phyloP scores from a whole-genome alignment of 352 stramenopile genomes.

The Phytophthora rubi region DNA sequence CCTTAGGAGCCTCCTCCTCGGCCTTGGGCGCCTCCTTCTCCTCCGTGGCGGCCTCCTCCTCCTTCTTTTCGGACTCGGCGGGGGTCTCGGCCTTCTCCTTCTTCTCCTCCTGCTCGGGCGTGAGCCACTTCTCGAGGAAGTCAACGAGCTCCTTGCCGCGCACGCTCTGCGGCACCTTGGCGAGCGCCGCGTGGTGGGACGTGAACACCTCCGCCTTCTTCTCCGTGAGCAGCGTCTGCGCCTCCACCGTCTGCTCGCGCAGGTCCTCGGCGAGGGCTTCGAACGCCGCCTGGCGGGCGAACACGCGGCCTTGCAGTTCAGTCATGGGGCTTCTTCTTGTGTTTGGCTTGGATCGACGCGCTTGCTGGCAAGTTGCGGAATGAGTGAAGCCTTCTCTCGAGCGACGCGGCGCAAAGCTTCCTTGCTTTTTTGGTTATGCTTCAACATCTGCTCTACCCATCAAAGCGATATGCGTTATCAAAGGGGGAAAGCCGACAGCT shows the following conservation, averaged over 20 bases:
- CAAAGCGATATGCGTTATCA: background rate
- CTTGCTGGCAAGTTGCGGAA: conserved; percentile 41
- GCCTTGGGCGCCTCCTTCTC: conserved; percentile 24
- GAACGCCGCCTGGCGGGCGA: conserved; percentile 31
- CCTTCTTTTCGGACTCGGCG: conserved; percentile 25
- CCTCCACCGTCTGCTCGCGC: conserved; percentile 33
- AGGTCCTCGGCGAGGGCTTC: conserved; percentile 37
- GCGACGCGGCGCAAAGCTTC: no score
- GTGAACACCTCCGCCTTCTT: conserved; percentile 54
- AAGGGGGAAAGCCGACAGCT: background rate
- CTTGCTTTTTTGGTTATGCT: background rate
- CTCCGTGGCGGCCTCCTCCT: conserved; percentile 20
- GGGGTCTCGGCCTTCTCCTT: conserved; percentile 19
- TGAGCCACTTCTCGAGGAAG: conserved; percentile 52
- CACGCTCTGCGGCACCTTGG: conserved; percentile 49
- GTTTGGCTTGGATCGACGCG: conserved; percentile 6
- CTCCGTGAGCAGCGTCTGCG: conserved; percentile 44
- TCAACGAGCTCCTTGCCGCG: conserved; percentile 58
- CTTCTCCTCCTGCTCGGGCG: conserved; percentile 28
- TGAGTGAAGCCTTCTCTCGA: conserved; percentile 10
- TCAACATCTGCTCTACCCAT: background rate
- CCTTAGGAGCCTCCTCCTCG: conserved; percentile 11
- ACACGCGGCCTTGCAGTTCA: conserved; percentile 45
- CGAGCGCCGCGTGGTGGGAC: conserved; percentile 43
- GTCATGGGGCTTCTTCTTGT: conserved; percentile 31